Percentiles rank a stretch among this genome's conserved stretches.
Conservation (phyloP, 2,329 filamentous ascomycete genomes). For the Dothideomycetes sp. region DNA sequence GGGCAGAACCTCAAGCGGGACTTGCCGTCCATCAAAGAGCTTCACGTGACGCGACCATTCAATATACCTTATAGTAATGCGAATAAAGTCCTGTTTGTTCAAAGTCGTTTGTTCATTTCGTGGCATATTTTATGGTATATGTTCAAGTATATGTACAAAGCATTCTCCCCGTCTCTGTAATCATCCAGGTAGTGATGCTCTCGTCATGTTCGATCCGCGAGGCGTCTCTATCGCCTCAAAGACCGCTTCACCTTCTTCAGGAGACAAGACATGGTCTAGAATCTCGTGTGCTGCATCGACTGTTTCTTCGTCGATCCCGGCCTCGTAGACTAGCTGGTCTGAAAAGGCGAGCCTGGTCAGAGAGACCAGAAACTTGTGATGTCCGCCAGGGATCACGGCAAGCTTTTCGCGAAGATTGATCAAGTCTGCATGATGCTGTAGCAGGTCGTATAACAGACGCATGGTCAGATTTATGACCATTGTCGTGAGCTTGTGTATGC, state of each 20-base stretch:
- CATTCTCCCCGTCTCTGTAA: neutral
- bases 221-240: conserved; percentile 32
- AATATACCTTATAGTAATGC: no score
- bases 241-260: conserved; percentile 61
- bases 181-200: neutral
- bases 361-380: conserved; percentile 71
- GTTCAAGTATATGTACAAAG: neutral
- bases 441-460: conserved; percentile 49
- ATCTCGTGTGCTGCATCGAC: conserved; percentile 72
- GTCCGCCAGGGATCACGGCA: conserved; percentile 55
- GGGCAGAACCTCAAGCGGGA: no score
- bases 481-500: conserved; percentile 29
- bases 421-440: conserved; percentile 41
- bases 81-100: conserved; percentile 1
- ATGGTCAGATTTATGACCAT: conserved; percentile 48
- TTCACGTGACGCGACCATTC: no score
- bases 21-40: no score
- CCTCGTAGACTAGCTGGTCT: conserved; percentile 67
- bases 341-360: conserved; percentile 78
- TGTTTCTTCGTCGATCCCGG: conserved; percentile 62
- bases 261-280: conserved; percentile 68
- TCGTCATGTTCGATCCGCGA: conserved; percentile 12
- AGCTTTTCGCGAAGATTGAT: conserved; percentile 63
- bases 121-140: neutral
- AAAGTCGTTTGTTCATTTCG: neutral